Conservation (phyloP, 192 early-diverging fungal genomes). For the Coemansia sp. region DNA sequence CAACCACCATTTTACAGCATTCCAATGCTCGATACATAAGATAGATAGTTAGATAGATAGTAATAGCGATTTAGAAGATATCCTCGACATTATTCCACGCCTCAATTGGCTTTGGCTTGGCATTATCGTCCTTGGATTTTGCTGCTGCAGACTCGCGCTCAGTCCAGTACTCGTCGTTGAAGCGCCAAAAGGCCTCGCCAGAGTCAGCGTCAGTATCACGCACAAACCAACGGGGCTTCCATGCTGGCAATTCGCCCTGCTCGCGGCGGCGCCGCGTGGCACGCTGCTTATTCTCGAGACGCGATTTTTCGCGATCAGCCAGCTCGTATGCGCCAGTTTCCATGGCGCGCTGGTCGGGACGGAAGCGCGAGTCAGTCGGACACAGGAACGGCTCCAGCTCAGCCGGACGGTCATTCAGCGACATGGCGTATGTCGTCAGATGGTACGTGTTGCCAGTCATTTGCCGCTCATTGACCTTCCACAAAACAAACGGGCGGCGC, state of each 20-base stretch:
- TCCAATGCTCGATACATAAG: slow-evolving; percentile 13
- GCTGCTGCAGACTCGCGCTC: slow-evolving; percentile 58
- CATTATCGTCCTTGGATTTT: background rate
- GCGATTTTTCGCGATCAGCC: slow-evolving; percentile 72
- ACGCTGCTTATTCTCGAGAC: slow-evolving; percentile 78
- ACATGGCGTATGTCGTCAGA: slow-evolving; percentile 76
- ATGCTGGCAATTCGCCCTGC: slow-evolving; percentile 56
- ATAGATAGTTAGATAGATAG: background rate
- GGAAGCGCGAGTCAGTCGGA: slow-evolving; percentile 81
- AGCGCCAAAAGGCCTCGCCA: slow-evolving; percentile 68
- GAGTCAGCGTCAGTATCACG: slow-evolving; percentile 68
- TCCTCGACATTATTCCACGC: slow-evolving; percentile 44
- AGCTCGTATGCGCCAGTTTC: slow-evolving; percentile 81
- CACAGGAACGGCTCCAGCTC: slow-evolving; percentile 65
- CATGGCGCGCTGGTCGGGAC: slow-evolving; percentile 87
- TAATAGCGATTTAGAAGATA: slow-evolving; percentile 38
- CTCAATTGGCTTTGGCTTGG: background rate
- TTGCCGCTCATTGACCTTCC: slow-evolving; percentile 63
- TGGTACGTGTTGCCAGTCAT: slow-evolving; percentile 66
- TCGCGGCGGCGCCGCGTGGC: slow-evolving; percentile 63
- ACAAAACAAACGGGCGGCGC: slow-evolving; percentile 61
- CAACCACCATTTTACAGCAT: slow-evolving; percentile 51
- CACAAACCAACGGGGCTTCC: slow-evolving; percentile 84
- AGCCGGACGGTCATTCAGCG: slow-evolving; percentile 71
- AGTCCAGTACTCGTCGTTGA: slow-evolving; percentile 73